Evolutionary conservation across 495 filamentous ascomycete genomes (phyloP).

Genomic region (Chaetomium tenue): DNA sequence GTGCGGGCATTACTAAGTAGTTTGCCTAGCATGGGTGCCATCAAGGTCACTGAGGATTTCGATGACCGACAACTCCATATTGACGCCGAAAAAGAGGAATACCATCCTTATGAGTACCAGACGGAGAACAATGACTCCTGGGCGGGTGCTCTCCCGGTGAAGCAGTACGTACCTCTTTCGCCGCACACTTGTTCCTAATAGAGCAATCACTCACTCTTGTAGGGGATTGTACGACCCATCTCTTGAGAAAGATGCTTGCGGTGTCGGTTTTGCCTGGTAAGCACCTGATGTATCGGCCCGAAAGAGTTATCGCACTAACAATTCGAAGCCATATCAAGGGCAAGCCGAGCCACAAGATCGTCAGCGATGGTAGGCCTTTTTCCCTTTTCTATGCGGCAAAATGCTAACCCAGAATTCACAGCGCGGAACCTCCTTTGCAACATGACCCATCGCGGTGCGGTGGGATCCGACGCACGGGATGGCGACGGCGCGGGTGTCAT

Average conservation of each 20-base stretch:
- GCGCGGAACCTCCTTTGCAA: constrained; percentile 95
- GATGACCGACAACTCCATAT: constrained; percentile 55
- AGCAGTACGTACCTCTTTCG: constrained; percentile 59
- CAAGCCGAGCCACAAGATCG: constrained; percentile 95
- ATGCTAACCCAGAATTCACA: constrained; percentile 35
- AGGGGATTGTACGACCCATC: constrained; percentile 91
- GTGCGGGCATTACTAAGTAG: constrained; percentile 22
- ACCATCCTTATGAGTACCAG: constrained; percentile 77
- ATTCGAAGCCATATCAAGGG: constrained; percentile 87
- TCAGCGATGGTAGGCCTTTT: constrained; percentile 84
- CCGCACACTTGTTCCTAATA: background rate
- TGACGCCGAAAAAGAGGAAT: constrained; percentile 52
- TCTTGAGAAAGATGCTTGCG: constrained; percentile 98
- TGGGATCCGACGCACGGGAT: constrained; percentile 95
- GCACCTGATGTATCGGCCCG: constrained; percentile 34
- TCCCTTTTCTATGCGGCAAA: background rate
- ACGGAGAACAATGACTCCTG: constrained; percentile 85
- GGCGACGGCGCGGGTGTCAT: constrained; percentile 98
- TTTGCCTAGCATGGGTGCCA: constrained; percentile 60
- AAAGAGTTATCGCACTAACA: constrained; percentile 11
- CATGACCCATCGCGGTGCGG: constrained; percentile 99
- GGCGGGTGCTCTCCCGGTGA: constrained; percentile 91
- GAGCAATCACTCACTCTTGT: constrained; percentile 14
- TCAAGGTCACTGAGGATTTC: constrained; percentile 47
- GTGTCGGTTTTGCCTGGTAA: constrained; percentile 98